These are phyloP conservation scores for Wallacemonas sp. DNA, from an alignment of 208 protist genomes.

Conservation along the genomic window DNA sequence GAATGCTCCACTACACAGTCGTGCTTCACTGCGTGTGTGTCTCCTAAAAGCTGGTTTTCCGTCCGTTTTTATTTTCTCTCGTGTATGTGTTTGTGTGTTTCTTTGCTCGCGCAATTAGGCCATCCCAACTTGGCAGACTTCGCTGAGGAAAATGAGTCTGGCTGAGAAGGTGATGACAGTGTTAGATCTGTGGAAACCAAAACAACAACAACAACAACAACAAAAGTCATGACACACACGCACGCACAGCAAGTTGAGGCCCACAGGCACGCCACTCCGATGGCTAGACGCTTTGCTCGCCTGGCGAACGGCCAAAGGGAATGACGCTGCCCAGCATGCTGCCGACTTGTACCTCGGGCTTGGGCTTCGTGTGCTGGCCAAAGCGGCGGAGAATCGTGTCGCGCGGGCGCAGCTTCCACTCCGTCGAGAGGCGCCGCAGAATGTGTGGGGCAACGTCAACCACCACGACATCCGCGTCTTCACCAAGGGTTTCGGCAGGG, in stretches of 20 bases:
- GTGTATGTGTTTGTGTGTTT: no score
- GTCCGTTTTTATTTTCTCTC: no score
- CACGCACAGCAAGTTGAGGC: no score
- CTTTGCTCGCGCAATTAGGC: no score
- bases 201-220: no score
- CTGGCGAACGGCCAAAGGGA: slow-evolving; percentile 77
- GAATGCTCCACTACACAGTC: no score
- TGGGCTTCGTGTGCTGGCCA: slow-evolving; percentile 61
- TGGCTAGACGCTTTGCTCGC: slow-evolving; percentile 58
- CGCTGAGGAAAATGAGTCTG: neutral
- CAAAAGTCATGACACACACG: no score
- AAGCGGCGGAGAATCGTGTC: slow-evolving; percentile 77
- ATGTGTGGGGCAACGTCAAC: slow-evolving; percentile 54
- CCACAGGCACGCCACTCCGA: no score
- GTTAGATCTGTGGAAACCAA: slow-evolving; percentile 4
- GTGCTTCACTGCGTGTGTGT: no score
- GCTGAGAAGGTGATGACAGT: neutral
- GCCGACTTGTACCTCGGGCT: slow-evolving; percentile 47
- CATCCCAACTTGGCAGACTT: no score
- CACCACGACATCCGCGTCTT: slow-evolving; percentile 53
- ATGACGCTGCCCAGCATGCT: slow-evolving; percentile 80
- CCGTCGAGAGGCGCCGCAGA: slow-evolving; percentile 61
- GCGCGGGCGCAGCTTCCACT: slow-evolving; percentile 71
- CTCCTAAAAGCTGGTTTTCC: no score
- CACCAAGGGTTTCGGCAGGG: slow-evolving; percentile 25